Percentiles rank a stretch among this genome's conserved stretches.
Evolutionary conservation across 2,329 filamentous ascomycete species (phyloP).

Genomic region (Penicillium glabrum): DNA sequence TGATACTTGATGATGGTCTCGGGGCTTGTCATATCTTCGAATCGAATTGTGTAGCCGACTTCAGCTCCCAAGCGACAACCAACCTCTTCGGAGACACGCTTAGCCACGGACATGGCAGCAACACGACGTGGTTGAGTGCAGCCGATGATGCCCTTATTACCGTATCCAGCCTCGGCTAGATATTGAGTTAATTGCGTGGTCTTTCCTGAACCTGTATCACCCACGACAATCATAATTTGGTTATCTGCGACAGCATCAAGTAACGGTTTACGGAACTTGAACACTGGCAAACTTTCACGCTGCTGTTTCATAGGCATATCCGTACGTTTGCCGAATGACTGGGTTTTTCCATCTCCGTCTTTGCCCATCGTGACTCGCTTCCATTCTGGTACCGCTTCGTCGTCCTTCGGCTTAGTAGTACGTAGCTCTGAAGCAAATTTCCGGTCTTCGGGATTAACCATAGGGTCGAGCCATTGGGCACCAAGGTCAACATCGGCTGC

Average conservation of each 20-base stretch:
- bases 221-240: slow-evolving; percentile 92
- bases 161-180: slow-evolving; percentile 87
- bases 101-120: slow-evolving; percentile 95
- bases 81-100: slow-evolving; percentile 94
- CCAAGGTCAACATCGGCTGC: slow-evolving; percentile 77
- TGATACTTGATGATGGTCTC: slow-evolving; percentile 98
- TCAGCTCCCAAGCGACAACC: slow-evolving; percentile 87
- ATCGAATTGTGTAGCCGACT: slow-evolving; percentile 96
- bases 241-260: slow-evolving; percentile 84
- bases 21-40: slow-evolving; percentile 88
- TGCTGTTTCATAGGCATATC: slow-evolving; percentile 94
- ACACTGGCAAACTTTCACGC: slow-evolving; percentile 85
- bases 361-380: slow-evolving; percentile 70
- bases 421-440: slow-evolving; percentile 88
- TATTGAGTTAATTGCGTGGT: slow-evolving; percentile 97
- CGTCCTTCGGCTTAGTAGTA: slow-evolving; percentile 60
- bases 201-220: slow-evolving; percentile 95
- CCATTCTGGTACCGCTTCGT: slow-evolving; percentile 83
- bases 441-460: slow-evolving; percentile 80
- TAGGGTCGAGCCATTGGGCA: slow-evolving; percentile 94
- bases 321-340: slow-evolving; percentile 81
- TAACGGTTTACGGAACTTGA: slow-evolving; percentile 79
- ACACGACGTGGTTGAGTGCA: slow-evolving; percentile 97
- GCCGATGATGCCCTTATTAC: slow-evolving; percentile 83
- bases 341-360: slow-evolving; percentile 60